phyloP scores from a whole-genome alignment of 192 early-diverging fungal genomes.

The Helicostylum pulchrum region DNA sequence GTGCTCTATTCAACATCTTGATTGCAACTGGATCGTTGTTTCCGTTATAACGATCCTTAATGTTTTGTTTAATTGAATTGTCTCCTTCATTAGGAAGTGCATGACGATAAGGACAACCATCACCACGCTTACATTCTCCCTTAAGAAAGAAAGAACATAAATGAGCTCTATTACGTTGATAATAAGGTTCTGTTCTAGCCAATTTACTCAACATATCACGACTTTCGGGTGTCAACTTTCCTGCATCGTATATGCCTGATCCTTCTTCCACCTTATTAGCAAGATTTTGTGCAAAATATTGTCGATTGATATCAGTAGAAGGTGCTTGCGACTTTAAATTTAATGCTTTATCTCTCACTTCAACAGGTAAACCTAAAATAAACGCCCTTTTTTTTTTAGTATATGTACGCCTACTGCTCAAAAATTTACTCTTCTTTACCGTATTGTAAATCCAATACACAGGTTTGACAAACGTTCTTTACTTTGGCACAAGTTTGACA shows the following conservation, averaged over 20 bases:
- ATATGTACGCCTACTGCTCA: background rate
- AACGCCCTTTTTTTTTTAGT: too few relatives aligned
- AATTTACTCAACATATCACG: constrained; percentile 74
- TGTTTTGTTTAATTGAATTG: constrained; percentile 80
- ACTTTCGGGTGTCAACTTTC: constrained; percentile 67
- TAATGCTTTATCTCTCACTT: constrained; percentile 88
- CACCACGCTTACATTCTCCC: constrained; percentile 92
- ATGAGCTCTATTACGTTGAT: constrained; percentile 85
- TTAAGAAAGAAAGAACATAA: constrained; percentile 97
- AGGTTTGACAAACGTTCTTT: constrained; percentile 99
- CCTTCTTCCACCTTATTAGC: constrained; percentile 53
- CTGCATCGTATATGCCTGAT: constrained; percentile 60
- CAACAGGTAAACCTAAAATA: constrained; percentile 87
- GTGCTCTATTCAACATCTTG: constrained; percentile 66
- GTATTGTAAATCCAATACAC: constrained; percentile 93
- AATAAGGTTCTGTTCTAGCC: constrained; percentile 85
- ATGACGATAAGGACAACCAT: constrained; percentile 94
- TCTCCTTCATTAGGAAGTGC: constrained; percentile 86
- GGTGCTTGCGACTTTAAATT: constrained; percentile 76
- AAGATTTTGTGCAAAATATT: constrained; percentile 82
- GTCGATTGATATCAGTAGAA: constrained; percentile 79
- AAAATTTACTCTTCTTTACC: constrained; percentile 32
- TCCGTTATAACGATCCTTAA: constrained; percentile 93
- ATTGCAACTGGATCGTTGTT: constrained; percentile 92
- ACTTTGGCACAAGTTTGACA: constrained; percentile 97